A percentile compares a stretch with the other conserved stretches of the same genome.
phyloP scores from a whole-genome alignment of 805 yeast species.

The Yamadazyma takamatsuzukensis region DNA sequence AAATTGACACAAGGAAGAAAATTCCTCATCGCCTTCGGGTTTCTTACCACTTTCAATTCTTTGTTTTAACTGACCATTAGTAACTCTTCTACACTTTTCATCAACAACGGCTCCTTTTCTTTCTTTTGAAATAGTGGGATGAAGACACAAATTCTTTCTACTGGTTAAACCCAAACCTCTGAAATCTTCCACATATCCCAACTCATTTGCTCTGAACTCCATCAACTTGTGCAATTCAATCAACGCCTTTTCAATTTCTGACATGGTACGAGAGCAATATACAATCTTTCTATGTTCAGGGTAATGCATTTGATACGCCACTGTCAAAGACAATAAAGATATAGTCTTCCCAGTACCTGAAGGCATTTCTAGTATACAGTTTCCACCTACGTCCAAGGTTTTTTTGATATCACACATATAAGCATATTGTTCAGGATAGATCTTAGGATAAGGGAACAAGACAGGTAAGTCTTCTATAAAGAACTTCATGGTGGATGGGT shows the following conservation, averaged over 20 bases:
- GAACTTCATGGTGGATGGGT: conserved; percentile 53
- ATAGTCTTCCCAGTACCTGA: conserved; percentile 99
- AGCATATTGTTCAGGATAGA: conserved; percentile 97
- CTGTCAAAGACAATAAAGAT: conserved; percentile 82
- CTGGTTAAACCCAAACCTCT: conserved; percentile 91
- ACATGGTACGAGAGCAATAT: conserved; percentile 99
- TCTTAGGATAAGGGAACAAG: conserved; percentile 91
- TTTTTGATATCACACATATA: conserved; percentile 95
- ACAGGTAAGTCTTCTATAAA: conserved; percentile 94
- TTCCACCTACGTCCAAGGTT: conserved; percentile 94
- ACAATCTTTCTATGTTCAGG: conserved; percentile 93
- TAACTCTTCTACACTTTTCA: conserved; percentile 92
- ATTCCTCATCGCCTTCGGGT: conserved; percentile 51
- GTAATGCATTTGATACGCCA: conserved; percentile 92
- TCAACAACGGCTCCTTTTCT: conserved; percentile 90
- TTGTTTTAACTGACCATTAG: conserved; percentile 82
- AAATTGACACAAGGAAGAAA: conserved; percentile 61
- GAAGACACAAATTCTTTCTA: conserved; percentile 90
- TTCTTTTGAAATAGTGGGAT: conserved; percentile 83
- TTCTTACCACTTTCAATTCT: conserved; percentile 48
- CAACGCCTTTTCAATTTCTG: conserved; percentile 95
- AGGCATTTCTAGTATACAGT: conserved; percentile 97
- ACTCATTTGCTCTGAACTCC: conserved; percentile 78
- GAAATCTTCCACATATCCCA: conserved; percentile 86
- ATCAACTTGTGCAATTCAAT: conserved; percentile 85